A percentile compares a stretch with the other conserved stretches of the same genome.
These are phyloP conservation scores for Cucurbita pepo DNA, from an alignment of 306 rosid species.

Conservation along the genomic window DNA sequence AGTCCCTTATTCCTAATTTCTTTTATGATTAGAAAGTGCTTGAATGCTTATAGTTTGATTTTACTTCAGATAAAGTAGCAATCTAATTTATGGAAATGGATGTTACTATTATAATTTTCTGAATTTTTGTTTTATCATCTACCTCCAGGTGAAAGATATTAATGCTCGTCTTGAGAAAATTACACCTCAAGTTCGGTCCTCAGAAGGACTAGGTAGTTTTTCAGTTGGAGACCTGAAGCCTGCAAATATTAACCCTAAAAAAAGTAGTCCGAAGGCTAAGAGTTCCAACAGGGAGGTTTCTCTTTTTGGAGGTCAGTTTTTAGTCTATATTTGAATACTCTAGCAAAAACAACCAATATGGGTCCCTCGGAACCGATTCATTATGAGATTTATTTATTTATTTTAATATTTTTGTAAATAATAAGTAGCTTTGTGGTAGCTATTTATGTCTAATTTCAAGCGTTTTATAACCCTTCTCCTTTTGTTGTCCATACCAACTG, in stretches of 20 bases:
- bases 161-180: constrained; percentile 92
- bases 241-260: constrained; percentile 46
- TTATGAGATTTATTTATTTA: not conserved
- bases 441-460: not conserved
- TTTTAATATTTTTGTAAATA: too few relatives aligned
- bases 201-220: constrained; percentile 57
- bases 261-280: constrained; percentile 83
- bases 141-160: constrained; percentile 76
- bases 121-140: not conserved
- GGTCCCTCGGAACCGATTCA: not conserved
- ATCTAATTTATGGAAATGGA: not conserved
- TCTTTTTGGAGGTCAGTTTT: constrained; percentile 71
- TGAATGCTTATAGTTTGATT: not conserved
- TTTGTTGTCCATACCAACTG: not conserved
- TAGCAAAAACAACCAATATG: not conserved
- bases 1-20: not conserved
- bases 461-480: not conserved
- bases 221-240: constrained; percentile 55
- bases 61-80: not conserved
- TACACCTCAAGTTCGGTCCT: constrained; percentile 60
- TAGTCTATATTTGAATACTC: not conserved
- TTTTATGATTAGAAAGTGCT: not conserved
- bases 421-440: not conserved
- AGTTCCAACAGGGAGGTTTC: constrained; percentile 69
- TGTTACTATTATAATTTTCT: not conserved